Evolutionary conservation across 106 monocot species (phyloP).

Genomic region (Vanilla planifolia): DNA sequence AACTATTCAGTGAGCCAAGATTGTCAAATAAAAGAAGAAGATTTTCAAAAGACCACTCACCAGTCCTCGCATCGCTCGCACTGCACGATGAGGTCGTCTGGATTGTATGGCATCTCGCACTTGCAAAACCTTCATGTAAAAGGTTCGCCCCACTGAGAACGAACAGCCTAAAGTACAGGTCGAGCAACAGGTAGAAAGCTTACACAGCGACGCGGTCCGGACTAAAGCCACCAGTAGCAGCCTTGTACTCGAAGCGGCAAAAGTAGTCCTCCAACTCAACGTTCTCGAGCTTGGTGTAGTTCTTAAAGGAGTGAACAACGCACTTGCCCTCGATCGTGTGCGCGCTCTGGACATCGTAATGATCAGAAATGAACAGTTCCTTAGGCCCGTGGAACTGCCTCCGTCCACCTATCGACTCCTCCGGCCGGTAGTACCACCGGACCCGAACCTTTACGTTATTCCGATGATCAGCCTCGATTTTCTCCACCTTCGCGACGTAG

Average conservation of each 20-base stretch:
- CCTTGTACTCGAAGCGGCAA: slow-evolving; percentile 30
- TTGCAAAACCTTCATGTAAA: slow-evolving; percentile 23
- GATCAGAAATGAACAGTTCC: slow-evolving; percentile 24
- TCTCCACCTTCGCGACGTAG: slow-evolving; percentile 22
- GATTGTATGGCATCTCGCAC: slow-evolving; percentile 33
- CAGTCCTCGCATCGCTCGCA: slow-evolving; percentile 31
- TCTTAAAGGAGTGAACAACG: slow-evolving; percentile 28
- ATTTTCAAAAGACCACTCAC: slow-evolving; percentile 2
- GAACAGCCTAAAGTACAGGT: background rate
- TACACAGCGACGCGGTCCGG: slow-evolving; percentile 28
- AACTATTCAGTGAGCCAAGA: background rate
- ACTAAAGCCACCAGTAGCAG: slow-evolving; percentile 25
- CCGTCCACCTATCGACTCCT: slow-evolving; percentile 23
- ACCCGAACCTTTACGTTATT: slow-evolving; percentile 27
- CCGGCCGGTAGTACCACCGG: slow-evolving; percentile 28
- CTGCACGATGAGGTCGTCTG: slow-evolving; percentile 29
- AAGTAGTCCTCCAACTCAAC: slow-evolving; percentile 22
- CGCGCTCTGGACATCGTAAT: slow-evolving; percentile 29
- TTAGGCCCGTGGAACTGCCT: slow-evolving; percentile 25
- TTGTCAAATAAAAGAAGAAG: background rate
- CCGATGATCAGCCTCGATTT: slow-evolving; percentile 23
- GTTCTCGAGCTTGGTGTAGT: slow-evolving; percentile 28
- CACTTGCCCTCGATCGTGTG: slow-evolving; percentile 29
- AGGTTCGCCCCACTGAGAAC: background rate
- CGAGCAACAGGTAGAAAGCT: slow-evolving; percentile 1